Percentiles rank a stretch among this genome's conserved stretches.
These are phyloP conservation scores for Trematosphaeria pertusa DNA, from an alignment of 2,329 filamentous ascomycete species.

Conservation along the genomic window DNA sequence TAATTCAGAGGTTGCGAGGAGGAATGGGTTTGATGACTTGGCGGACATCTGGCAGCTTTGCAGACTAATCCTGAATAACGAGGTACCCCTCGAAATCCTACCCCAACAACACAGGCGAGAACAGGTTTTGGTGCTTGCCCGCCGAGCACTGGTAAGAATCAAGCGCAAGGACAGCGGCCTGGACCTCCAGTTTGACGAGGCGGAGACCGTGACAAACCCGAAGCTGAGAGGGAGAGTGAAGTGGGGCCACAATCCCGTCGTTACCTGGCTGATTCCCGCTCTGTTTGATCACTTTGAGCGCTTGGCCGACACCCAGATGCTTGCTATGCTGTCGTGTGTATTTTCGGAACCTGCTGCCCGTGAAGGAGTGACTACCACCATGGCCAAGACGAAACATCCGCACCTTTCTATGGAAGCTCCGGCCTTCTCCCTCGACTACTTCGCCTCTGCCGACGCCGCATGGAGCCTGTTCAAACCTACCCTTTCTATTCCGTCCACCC, in stretches of 20 bases:
- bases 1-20: conserved; percentile 79
- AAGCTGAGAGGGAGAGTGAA: conserved; percentile 55
- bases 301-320: conserved; percentile 68
- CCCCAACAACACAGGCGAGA: conserved; percentile 62
- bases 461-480: conserved; percentile 52
- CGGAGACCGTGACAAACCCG: conserved; percentile 47
- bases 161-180: conserved; percentile 58
- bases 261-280: conserved; percentile 63
- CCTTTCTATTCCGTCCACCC: conserved; percentile 41
- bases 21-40: conserved; percentile 72
- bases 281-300: conserved; percentile 67
- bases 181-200: conserved; percentile 56
- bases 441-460: conserved; percentile 51
- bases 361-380: conserved; percentile 48
- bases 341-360: conserved; percentile 58
- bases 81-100: conserved; percentile 73
- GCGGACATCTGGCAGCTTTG: conserved; percentile 85
- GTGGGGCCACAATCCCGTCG: conserved; percentile 66
- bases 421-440: conserved; percentile 57
- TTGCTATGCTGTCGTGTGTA: conserved; percentile 70
- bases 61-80: conserved; percentile 76
- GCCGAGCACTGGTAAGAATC: conserved; percentile 62
- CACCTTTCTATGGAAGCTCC: conserved; percentile 51
- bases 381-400: conserved; percentile 44
- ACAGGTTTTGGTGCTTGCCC: conserved; percentile 73